These are phyloP conservation scores for Martensiomyces pterosporus DNA, from an alignment of 192 early-diverging fungal species.

Conservation along the genomic window DNA sequence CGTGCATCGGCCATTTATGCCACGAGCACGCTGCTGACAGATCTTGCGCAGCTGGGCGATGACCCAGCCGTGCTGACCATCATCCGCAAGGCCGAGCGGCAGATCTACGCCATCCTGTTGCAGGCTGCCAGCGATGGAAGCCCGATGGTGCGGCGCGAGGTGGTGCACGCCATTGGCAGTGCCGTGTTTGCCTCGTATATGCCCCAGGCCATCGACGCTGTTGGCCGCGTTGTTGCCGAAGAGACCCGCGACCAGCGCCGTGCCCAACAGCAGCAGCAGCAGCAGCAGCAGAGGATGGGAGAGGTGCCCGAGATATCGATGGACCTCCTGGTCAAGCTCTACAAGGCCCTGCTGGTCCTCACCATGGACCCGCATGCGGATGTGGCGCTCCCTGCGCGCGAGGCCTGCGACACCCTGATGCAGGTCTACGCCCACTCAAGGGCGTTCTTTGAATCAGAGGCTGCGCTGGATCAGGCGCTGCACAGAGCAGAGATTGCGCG, in stretches of 20 bases:
- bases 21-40: conserved; percentile 71
- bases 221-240: conserved; percentile 51
- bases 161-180: conserved; percentile 70
- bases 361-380: conserved; percentile 78
- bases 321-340: conserved; percentile 57
- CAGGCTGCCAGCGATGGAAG: conserved; percentile 73
- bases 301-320: conserved; percentile 22
- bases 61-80: conserved; percentile 68
- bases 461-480: conserved; percentile 37
- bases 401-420: conserved; percentile 66
- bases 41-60: conserved; percentile 53
- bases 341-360: conserved; percentile 79
- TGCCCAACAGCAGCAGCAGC: not conserved
- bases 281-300: conserved; percentile 11
- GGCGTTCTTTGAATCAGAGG: conserved; percentile 24
- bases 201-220: conserved; percentile 61
- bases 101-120: conserved; percentile 56
- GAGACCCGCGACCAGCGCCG: conserved; percentile 36
- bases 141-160: conserved; percentile 86
- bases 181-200: conserved; percentile 66
- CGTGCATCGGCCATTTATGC: conserved; percentile 83
- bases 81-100: conserved; percentile 65
- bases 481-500: conserved; percentile 36
- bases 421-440: conserved; percentile 48
- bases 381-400: conserved; percentile 63